Evolutionary conservation across 73 alveolate species (phyloP).

Genomic region (Effrenium voratum): DNA sequence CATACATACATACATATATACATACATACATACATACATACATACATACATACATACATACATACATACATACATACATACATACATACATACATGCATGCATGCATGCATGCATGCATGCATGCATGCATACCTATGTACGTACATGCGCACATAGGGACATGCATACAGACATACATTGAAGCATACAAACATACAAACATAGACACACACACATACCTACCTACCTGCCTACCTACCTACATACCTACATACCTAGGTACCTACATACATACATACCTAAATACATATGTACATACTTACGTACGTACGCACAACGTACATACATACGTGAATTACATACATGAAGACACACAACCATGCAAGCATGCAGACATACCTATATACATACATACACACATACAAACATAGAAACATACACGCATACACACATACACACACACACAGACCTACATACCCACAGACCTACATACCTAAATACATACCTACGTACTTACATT

Average conservation of each 20-base stretch:
- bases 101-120: neutral
- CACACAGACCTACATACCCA: neutral
- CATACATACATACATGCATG: neutral
- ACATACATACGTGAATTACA: neutral
- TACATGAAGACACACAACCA: neutral
- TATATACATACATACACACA: neutral
- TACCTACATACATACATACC: too few relatives aligned
- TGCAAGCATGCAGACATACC: neutral
- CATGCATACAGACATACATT: neutral
- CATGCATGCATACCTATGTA: neutral
- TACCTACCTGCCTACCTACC: too few relatives aligned
- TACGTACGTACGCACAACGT: neutral
- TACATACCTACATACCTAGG: too few relatives aligned
- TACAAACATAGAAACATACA: neutral
- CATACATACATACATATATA: neutral
- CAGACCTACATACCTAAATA: neutral
- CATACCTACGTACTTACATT: neutral
- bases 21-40: neutral
- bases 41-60: neutral
- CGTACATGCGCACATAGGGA: neutral
- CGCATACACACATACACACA: neutral
- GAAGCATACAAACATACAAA: too few relatives aligned
- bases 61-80: conserved; percentile 5
- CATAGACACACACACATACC: too few relatives aligned
- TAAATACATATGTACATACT: neutral